Evolutionary conservation across 371 early-diverging fungal species (phyloP), one percentile per base, ranked within the genome.

Genomic region (Paramicrosporidium saccamoebae): DNA sequence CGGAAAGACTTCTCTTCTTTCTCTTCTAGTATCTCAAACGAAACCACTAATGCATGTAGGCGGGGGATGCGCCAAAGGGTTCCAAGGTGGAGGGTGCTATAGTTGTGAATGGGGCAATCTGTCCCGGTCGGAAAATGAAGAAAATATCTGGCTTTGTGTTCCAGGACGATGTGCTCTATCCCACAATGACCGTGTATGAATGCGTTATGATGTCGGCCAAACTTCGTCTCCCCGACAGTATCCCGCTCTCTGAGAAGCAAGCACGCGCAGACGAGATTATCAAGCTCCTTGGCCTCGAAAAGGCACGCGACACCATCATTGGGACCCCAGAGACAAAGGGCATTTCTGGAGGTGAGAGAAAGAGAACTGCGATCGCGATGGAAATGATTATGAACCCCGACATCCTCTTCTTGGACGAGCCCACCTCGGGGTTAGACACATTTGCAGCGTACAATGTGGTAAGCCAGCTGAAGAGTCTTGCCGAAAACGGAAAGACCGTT

Each of bases 341-440:
- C 2, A 50, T 75, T 7, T 61, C 63, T 13, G 81, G 78, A n/a
- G 78, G 77, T n/a, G 72, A 79, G 32, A 50, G 65, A 21, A 77
- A 75, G 42, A 53, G 74, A 8, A 62, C 66, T 19, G 61, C 63
- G 29, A 66, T 81, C 26, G 82, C 66, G 5, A 52, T 64, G 41
- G 78, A 75, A 37, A 46, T 71, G 2, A 63, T 64, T 4, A 64
- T 65, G 2, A 50, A 58, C 19, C 60, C 60, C 18, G 24, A 25
- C 1, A 30, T 54, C 7, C 19, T 52, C 11, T 48, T 61, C 18
- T 40, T 60, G 12, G 50, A 64, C 30, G 66, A 71, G 36, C 66
- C 71, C 2, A 63, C 71, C 0, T 56, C 55, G 21, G 81, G 81
- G 0, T 46, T 78, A 13, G 81, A 75, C 35, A 51, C 60, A 9